These are phyloP conservation scores for Colletotrichum orchidophilum DNA, from an alignment of 2,329 filamentous ascomycete species.

Conservation along the genomic window DNA sequence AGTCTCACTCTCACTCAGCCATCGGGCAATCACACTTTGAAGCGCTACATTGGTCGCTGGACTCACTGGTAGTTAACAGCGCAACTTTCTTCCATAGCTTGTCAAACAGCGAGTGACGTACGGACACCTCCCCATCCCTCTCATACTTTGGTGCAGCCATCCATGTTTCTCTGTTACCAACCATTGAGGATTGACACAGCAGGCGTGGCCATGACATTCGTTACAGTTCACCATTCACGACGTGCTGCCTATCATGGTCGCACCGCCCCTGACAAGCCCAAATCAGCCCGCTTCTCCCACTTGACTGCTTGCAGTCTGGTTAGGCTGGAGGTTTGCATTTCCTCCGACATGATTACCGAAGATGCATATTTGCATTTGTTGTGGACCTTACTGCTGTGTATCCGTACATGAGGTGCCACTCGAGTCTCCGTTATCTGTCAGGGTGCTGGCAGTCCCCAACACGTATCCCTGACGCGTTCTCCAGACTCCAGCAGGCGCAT, in stretches of 20 bases:
- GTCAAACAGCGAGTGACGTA: neutral
- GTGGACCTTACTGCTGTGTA: neutral
- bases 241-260: neutral
- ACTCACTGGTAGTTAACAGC: neutral
- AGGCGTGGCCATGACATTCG: neutral
- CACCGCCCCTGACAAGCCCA: neutral
- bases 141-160: neutral
- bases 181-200: neutral
- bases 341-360: conserved; percentile 2
- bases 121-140: no score
- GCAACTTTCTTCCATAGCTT: neutral
- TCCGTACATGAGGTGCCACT: neutral
- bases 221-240: neutral
- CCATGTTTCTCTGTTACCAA: neutral
- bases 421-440: neutral
- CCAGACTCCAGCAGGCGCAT: neutral
- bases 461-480: neutral
- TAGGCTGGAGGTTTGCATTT: neutral
- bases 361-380: neutral
- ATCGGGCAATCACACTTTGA: neutral
- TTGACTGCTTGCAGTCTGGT: neutral
- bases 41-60: neutral
- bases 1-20: neutral
- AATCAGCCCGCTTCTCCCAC: neutral
- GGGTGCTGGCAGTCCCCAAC: neutral